Evolutionary conservation across 2,329 filamentous ascomycete genomes (phyloP).

Genomic region (Botrytis pseudocinerea): DNA sequence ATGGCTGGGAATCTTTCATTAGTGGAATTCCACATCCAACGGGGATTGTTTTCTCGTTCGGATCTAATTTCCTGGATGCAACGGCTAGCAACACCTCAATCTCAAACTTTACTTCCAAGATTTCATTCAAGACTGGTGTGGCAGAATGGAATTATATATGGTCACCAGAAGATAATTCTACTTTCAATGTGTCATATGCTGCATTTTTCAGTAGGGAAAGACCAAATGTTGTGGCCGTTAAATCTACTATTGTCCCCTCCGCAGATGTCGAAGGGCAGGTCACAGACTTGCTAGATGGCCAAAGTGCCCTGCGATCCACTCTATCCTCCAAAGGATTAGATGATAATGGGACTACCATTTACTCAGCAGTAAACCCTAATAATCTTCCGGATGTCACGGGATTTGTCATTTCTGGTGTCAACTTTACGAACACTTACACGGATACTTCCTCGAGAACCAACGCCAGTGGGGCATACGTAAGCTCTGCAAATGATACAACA

Average conservation of each 20-base stretch:
- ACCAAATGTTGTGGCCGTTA: conserved; percentile 48
- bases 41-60: conserved; percentile 58
- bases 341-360: conserved; percentile 54
- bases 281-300: conserved; percentile 67
- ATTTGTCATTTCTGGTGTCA: conserved; percentile 55
- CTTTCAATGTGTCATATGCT: conserved; percentile 62
- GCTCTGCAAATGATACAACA: conserved; percentile 57
- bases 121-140: conserved; percentile 63
- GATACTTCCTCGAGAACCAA: conserved; percentile 41
- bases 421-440: conserved; percentile 41
- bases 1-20: conserved; percentile 70
- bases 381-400: conserved; percentile 64
- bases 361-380: conserved; percentile 62
- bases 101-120: conserved; percentile 58
- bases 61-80: conserved; percentile 59
- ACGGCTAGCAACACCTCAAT: conserved; percentile 60
- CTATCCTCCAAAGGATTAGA: conserved; percentile 58
- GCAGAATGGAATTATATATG: conserved; percentile 67
- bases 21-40: conserved; percentile 70
- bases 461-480: conserved; percentile 47
- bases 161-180: conserved; percentile 52
- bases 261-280: conserved; percentile 56
- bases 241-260: conserved; percentile 58
- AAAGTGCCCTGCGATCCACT: conserved; percentile 64
- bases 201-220: conserved; percentile 51